Evolutionary conservation across 352 stramenopile genomes (phyloP), one percentile per base, ranked within the genome.

Genomic region (Phytophthora sansomeana): DNA sequence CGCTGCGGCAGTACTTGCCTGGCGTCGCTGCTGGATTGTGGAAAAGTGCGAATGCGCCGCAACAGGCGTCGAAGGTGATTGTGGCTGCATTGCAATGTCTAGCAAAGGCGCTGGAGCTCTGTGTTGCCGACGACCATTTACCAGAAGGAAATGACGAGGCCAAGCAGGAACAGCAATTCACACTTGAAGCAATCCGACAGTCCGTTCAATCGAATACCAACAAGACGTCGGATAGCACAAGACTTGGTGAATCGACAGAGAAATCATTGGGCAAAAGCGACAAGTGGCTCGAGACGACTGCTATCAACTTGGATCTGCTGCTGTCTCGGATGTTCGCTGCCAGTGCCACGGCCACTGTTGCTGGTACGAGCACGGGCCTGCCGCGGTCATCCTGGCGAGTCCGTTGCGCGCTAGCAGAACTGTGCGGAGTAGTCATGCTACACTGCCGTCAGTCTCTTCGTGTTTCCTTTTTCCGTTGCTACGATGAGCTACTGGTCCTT

Each of bases 401-500:
- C 39, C 82, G 81, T 26, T 62, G 48, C 43, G 82, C 84, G 14
- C 52, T 94, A 19, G 79, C 83, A n/a, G 58, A 75, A 9, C 73
- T 96, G 17, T 96, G 85, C 49, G 59, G 58, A 38, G 74, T 67
- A 10, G 72, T 95, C 13, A 74, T 93, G 57, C 38, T 86, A 1
- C 49, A 75, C 14, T 92, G 85, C 26, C 83, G 79, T 8, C 44
- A 17, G 42, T 74, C 70, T 0, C 81, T 96, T 11, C 57, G 60
- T 4, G 51, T 72, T 4, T 89, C 76, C 6, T 95, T 94, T 32
- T 87, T 96, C 59, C 78, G 74, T 11, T 91, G 80, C 42, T 93
- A 85, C 28, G 89, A 96, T 57, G 83, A 93, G 51, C 75, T 95
- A 29, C 70, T 96, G 46, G 81, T 92, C 19, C 64, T 93, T 32